phyloP scores from a whole-genome alignment of 768 basidiomycete genomes.

The Podaxis pistillaris region DNA sequence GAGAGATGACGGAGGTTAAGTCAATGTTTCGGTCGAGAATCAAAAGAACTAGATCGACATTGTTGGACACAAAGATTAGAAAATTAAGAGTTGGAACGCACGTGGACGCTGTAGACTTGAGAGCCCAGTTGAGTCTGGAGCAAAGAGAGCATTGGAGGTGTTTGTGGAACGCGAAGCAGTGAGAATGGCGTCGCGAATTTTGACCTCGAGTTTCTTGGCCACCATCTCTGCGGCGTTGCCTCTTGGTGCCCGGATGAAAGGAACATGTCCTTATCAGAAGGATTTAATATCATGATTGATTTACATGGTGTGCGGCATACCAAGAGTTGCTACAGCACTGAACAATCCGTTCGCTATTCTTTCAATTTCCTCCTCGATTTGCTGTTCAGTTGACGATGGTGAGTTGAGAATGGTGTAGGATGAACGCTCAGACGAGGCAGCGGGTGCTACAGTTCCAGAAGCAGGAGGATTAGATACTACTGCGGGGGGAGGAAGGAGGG shows the following conservation, averaged over 20 bases:
- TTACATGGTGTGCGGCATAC: conserved; percentile 37
- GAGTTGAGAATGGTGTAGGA: conserved; percentile 91
- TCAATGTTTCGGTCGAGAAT: conserved; percentile 95
- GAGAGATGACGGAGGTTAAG: conserved; percentile 87
- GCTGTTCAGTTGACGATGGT: conserved; percentile 82
- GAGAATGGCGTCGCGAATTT: conserved; percentile 83
- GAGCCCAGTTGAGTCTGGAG: conserved; percentile 78
- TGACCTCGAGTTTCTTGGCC: conserved; percentile 92
- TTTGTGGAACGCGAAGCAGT: conserved; percentile 62
- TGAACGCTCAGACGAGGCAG: conserved; percentile 27
- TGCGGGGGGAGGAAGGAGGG: conserved; percentile 63
- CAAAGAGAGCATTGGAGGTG: conserved; percentile 61
- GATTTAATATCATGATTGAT: conserved; percentile 1
- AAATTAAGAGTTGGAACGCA: conserved; percentile 34
- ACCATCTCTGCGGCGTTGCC: conserved; percentile 99
- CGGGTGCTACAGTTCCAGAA: conserved; percentile 31
- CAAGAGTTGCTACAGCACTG: conserved; percentile 85
- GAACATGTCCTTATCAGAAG: conserved; percentile 68
- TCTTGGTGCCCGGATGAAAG: conserved; percentile 90
- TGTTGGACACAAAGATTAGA: conserved; percentile 1
- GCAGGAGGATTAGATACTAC: conserved; percentile 29
- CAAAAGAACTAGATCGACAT: conserved; percentile 67
- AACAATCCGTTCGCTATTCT: conserved; percentile 88
- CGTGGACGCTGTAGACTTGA: conserved; percentile 87
- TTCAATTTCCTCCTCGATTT: conserved; percentile 93